A percentile compares a stretch with the other conserved stretches of the same genome.
These are phyloP conservation scores for Falciphora oryzae DNA, from an alignment of 2,329 filamentous ascomycete genomes.

Conservation along the genomic window DNA sequence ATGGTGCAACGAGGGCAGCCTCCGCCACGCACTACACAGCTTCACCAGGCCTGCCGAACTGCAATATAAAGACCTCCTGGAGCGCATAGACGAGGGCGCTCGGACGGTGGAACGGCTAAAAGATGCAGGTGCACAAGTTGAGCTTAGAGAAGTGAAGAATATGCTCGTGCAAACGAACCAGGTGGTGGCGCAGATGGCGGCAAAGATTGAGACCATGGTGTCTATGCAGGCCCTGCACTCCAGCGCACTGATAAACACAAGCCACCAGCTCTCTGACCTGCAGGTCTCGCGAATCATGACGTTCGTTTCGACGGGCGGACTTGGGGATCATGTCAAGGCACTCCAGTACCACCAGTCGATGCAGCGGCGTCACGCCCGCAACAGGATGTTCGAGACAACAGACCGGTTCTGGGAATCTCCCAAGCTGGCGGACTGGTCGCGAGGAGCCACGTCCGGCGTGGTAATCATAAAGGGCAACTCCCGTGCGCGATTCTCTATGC, in stretches of 20 bases:
- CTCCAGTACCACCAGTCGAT: not conserved
- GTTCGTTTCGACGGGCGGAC: not conserved
- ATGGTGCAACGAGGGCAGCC: not conserved
- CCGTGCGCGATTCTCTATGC: not conserved
- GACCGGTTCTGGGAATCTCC: not conserved
- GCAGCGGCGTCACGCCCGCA: not conserved
- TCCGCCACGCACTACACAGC: slow-evolving; percentile 2
- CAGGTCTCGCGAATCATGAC: slow-evolving; percentile 3
- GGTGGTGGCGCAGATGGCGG: not conserved
- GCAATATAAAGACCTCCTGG: slow-evolving; percentile 1
- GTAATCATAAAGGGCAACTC: not conserved
- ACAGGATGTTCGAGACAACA: not conserved
- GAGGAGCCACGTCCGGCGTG: not conserved
- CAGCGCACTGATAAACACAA: not conserved
- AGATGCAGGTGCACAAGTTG: not conserved
- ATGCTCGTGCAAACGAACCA: not conserved
- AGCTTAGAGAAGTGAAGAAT: not conserved
- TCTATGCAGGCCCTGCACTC: slow-evolving; percentile 3
- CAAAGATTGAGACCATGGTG: not conserved
- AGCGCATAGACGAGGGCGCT: not conserved
- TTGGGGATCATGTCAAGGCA: slow-evolving; percentile 1
- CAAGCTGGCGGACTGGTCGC: slow-evolving; percentile 2
- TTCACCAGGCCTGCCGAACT: slow-evolving; percentile 2
- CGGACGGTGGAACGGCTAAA: not conserved
- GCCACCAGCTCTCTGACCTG: not conserved